Evolutionary conservation across 2,329 filamentous ascomycete genomes (phyloP).

Genomic region (Neurospora sp.): DNA sequence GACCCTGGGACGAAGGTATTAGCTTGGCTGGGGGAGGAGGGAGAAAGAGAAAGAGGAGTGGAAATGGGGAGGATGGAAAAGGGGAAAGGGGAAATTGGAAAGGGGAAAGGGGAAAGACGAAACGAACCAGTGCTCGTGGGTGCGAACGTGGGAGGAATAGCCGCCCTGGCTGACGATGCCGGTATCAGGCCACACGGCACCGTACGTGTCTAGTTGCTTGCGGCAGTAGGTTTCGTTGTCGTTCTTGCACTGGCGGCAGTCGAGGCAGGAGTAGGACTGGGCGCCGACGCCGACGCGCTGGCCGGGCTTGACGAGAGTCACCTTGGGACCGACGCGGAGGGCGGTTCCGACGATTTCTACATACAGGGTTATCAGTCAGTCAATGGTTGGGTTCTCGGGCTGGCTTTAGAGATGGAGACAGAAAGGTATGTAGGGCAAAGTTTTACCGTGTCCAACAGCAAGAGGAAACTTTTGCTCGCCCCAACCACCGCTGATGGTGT

Average conservation of each 20-base stretch:
- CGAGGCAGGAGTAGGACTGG: slow-evolving; percentile 53
- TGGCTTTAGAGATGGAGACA: too few species aligned
- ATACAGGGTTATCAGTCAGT: not conserved
- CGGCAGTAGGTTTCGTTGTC: slow-evolving; percentile 60
- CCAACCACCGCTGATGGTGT: slow-evolving; percentile 62
- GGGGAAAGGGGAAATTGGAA: too few species aligned
- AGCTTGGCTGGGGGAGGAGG: not conserved
- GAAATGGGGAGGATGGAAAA: too few species aligned
- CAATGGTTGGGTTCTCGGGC: too few species aligned
- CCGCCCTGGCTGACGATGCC: slow-evolving; percentile 51
- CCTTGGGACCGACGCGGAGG: slow-evolving; percentile 55
- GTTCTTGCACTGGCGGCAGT: slow-evolving; percentile 54
- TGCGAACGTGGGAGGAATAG: slow-evolving; percentile 27
- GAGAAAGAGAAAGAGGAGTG: not conserved
- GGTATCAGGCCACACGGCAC: slow-evolving; percentile 37
- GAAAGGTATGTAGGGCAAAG: not conserved
- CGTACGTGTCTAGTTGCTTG: slow-evolving; percentile 51
- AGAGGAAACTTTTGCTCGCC: slow-evolving; percentile 51
- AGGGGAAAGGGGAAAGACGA: not conserved
- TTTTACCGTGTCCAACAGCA: slow-evolving; percentile 53
- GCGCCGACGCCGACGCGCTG: slow-evolving; percentile 61
- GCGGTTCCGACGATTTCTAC: slow-evolving; percentile 60
- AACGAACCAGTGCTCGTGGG: slow-evolving; percentile 61
- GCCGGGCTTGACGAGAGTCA: slow-evolving; percentile 48
- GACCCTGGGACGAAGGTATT: slow-evolving; percentile 29